Percentiles rank a stretch among this genome's conserved stretches.
phyloP scores from a whole-genome alignment of 164 flowering plant genomes.

The Magnolia kwangsiensis region DNA sequence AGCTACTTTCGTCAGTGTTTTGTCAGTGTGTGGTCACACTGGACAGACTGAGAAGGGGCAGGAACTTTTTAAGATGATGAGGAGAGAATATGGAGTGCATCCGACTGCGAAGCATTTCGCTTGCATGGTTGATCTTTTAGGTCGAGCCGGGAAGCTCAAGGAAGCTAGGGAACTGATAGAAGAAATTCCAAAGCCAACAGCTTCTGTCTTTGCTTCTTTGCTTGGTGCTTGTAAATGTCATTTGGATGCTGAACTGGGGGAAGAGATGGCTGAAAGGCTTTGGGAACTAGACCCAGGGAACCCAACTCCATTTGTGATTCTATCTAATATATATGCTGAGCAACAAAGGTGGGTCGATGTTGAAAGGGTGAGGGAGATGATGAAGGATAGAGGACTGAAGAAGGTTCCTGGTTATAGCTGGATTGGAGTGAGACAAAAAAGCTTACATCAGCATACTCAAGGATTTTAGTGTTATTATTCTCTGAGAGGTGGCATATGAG shows the following conservation, averaged over 20 bases:
- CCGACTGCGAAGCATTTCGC: slow-evolving; percentile 50
- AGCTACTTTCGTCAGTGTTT: slow-evolving; percentile 44
- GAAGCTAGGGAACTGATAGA: slow-evolving; percentile 51
- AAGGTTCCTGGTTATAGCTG: slow-evolving; percentile 56
- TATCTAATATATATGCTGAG: slow-evolving; percentile 62
- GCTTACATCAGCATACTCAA: not conserved
- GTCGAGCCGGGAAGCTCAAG: slow-evolving; percentile 50
- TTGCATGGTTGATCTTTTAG: slow-evolving; percentile 71
- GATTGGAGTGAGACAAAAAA: slow-evolving; percentile 12
- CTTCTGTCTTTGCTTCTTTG: slow-evolving; percentile 50
- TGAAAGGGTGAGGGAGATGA: slow-evolving; percentile 46
- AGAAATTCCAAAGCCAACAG: slow-evolving; percentile 39
- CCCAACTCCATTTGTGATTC: slow-evolving; percentile 52
- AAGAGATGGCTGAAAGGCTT: slow-evolving; percentile 54
- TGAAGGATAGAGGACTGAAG: slow-evolving; percentile 37
- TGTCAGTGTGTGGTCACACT: slow-evolving; percentile 57
- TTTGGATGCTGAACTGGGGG: slow-evolving; percentile 46
- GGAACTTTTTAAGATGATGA: slow-evolving; percentile 50
- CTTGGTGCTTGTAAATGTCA: slow-evolving; percentile 57
- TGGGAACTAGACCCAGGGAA: slow-evolving; percentile 51
- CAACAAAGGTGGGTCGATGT: slow-evolving; percentile 63
- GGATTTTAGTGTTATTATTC: not conserved
- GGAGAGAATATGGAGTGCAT: slow-evolving; percentile 31
- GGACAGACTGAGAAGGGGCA: slow-evolving; percentile 55
- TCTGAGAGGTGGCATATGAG: not conserved